Evolutionary conservation across 371 early-diverging fungal genomes (phyloP).

Genomic region (Mucor sp.): DNA sequence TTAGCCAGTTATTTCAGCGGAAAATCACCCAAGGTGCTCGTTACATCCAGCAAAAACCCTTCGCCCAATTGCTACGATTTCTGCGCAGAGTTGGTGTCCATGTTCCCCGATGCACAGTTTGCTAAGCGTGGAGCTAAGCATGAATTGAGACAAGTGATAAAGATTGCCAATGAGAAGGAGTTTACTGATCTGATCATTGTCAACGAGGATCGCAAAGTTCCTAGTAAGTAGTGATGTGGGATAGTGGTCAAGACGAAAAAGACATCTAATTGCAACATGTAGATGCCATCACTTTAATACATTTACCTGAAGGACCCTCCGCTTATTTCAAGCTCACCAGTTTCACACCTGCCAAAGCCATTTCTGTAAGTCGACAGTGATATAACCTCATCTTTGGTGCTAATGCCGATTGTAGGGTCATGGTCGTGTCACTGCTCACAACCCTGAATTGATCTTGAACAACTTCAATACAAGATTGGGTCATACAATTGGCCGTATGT

Average conservation of each 20-base stretch:
- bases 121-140: conserved; percentile 87
- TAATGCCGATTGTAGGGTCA: conserved; percentile 60
- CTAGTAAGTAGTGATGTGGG: conserved; percentile 62
- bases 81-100: conserved; percentile 84
- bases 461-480: conserved; percentile 98
- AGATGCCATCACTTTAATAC: conserved; percentile 92
- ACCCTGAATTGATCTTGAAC: conserved; percentile 97
- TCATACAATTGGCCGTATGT: conserved; percentile 95
- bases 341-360: conserved; percentile 76
- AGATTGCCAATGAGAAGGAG: conserved; percentile 84
- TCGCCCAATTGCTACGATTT: conserved; percentile 70
- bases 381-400: background rate
- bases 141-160: conserved; percentile 88
- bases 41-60: conserved; percentile 86
- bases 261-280: background rate
- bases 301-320: conserved; percentile 96
- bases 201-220: conserved; percentile 89
- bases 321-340: conserved; percentile 93
- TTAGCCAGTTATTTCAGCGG: conserved; percentile 91
- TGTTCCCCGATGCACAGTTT: conserved; percentile 93
- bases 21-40: conserved; percentile 87
- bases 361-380: conserved; percentile 54
- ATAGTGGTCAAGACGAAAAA: background rate
- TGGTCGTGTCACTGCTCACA: conserved; percentile 81
- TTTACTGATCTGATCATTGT: conserved; percentile 93